Conservation (phyloP, 2,329 filamentous ascomycete genomes). For the Claviceps sp. region DNA sequence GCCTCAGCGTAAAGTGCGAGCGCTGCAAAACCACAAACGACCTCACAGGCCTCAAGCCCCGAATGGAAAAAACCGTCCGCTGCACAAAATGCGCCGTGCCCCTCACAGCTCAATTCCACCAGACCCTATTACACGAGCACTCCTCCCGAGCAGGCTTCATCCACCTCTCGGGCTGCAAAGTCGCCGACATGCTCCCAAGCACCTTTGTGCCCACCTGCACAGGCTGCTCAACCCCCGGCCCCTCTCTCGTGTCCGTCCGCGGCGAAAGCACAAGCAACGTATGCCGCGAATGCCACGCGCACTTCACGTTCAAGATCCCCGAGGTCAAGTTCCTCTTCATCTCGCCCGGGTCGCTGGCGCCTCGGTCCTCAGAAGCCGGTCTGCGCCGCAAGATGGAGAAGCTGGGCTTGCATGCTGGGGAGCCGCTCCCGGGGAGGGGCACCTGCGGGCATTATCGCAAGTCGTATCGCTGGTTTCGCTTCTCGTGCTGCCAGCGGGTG, state of each 20-base stretch:
- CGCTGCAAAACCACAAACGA: constrained; percentile 66
- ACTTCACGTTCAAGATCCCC: constrained; percentile 68
- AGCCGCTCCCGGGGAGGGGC: constrained; percentile 38
- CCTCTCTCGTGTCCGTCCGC: constrained; percentile 57
- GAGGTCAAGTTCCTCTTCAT: constrained; percentile 67
- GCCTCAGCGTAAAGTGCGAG: constrained; percentile 62
- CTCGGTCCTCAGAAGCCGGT: constrained; percentile 23
- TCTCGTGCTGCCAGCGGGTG: constrained; percentile 46
- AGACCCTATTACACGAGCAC: constrained; percentile 58
- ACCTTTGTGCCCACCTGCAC: constrained; percentile 68
- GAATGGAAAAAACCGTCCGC: constrained; percentile 32
- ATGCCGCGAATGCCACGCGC: constrained; percentile 66
- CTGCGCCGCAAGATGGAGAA: constrained; percentile 36
- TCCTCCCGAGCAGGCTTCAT: constrained; percentile 67
- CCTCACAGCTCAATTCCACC: constrained; percentile 43
- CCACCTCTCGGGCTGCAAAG: constrained; percentile 60
- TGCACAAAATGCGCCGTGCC: constrained; percentile 47
- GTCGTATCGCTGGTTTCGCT: constrained; percentile 51
- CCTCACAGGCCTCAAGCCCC: constrained; percentile 49
- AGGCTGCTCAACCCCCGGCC: constrained; percentile 56
- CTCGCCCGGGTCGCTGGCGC: constrained; percentile 34
- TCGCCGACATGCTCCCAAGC: constrained; percentile 65
- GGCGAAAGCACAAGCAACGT: constrained; percentile 62
- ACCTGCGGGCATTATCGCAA: constrained; percentile 45
- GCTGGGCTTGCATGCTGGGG: constrained; percentile 42